Conservation (phyloP, 1,284 basidiomycete species). For the Ceratobasidium papillatum region DNA sequence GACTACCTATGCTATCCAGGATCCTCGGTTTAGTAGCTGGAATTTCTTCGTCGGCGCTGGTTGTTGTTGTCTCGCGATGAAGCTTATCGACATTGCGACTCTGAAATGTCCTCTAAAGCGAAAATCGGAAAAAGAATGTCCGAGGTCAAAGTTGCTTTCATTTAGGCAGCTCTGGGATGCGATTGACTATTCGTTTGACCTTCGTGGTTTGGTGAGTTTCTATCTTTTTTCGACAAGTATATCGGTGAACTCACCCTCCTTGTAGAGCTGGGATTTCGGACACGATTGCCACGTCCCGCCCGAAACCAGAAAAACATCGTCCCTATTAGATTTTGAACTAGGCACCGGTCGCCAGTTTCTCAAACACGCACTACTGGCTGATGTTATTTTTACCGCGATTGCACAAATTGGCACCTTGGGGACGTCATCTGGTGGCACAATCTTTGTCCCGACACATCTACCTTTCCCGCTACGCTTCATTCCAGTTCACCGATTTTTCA, state of each 20-base stretch:
- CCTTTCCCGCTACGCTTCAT: slow-evolving; percentile 6
- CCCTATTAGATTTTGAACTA: slow-evolving; percentile 23
- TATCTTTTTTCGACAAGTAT: not conserved
- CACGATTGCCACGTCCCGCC: slow-evolving; percentile 19
- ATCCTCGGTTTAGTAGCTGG: slow-evolving; percentile 15
- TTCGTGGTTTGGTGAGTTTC: slow-evolving; percentile 17
- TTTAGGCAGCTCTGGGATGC: slow-evolving; percentile 18
- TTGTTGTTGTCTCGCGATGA: slow-evolving; percentile 17
- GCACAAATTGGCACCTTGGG: slow-evolving; percentile 13
- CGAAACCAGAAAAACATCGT: slow-evolving; percentile 15
- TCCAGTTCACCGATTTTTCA: slow-evolving; percentile 10
- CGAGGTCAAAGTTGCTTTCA: slow-evolving; percentile 10
- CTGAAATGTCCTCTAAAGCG: slow-evolving; percentile 9
- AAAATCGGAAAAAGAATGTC: slow-evolving; percentile 16
- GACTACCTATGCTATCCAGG: slow-evolving; percentile 23
- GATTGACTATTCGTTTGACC: slow-evolving; percentile 30
- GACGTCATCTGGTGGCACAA: slow-evolving; percentile 6
- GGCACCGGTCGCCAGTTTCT: not conserved
- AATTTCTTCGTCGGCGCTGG: slow-evolving; percentile 28
- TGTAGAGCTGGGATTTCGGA: slow-evolving; percentile 25
- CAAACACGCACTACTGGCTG: slow-evolving; percentile 8
- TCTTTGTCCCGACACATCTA: slow-evolving; percentile 20
- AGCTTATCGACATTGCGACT: slow-evolving; percentile 17
- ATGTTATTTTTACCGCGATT: not conserved
- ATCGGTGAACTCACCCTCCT: not conserved